These are phyloP conservation scores for Dictyostelium citrinum DNA, from an alignment of 78 protist species.

Conservation along the genomic window DNA sequence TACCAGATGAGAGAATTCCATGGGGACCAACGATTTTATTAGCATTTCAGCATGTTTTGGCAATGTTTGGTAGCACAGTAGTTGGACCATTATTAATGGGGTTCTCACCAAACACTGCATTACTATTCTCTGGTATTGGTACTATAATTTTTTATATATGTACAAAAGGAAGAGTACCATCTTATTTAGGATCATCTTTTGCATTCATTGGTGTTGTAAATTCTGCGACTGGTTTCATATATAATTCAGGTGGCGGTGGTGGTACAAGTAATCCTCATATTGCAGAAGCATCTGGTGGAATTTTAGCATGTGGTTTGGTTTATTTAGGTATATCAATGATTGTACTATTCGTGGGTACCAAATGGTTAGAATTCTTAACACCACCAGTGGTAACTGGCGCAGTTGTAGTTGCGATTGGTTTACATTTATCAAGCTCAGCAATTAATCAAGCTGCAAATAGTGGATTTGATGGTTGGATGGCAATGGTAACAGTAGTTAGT, in stretches of 20 bases:
- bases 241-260: neutral
- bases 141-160: slow-evolving; percentile 12
- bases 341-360: neutral
- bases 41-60: slow-evolving; percentile 37
- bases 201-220: slow-evolving; percentile 37
- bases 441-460: neutral
- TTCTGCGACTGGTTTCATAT: slow-evolving; percentile 10
- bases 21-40: neutral
- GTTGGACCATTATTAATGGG: slow-evolving; percentile 39
- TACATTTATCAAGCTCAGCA: neutral
- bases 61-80: slow-evolving; percentile 42
- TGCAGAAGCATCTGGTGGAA: slow-evolving; percentile 3
- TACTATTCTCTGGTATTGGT: slow-evolving; percentile 32
- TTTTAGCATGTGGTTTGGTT: neutral
- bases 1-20: slow-evolving; percentile 25
- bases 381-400: slow-evolving; percentile 47
- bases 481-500: neutral
- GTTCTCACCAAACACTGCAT: neutral
- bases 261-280: neutral
- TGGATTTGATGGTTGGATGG: slow-evolving; percentile 32
- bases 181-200: slow-evolving; percentile 29
- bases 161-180: slow-evolving; percentile 22
- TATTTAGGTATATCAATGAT: neutral
- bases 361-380: slow-evolving; percentile 6
- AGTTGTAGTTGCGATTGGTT: slow-evolving; percentile 4